These are phyloP conservation scores for Candida tunisiensis DNA, from an alignment of 1,139 yeast species.

Conservation along the genomic window DNA sequence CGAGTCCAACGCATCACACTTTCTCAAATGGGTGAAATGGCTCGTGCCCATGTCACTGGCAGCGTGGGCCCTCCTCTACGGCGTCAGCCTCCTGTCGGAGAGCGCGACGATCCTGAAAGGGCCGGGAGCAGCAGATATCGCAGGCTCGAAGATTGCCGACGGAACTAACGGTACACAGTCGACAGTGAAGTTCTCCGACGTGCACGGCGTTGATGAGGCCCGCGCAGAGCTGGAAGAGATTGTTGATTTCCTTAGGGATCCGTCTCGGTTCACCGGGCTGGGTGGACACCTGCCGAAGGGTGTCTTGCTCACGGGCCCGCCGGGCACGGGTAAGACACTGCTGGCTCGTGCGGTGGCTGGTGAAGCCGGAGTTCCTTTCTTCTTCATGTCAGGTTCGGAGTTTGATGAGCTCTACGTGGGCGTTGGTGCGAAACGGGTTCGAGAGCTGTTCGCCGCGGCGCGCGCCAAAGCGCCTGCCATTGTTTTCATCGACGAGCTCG, in stretches of 20 bases:
- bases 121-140: too few species aligned
- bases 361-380: conserved; percentile 97
- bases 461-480: conserved; percentile 94
- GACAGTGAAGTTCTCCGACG: conserved; percentile 80
- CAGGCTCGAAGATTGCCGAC: conserved; percentile 40
- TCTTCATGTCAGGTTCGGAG: conserved; percentile 97
- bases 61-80: conserved; percentile 41
- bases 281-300: conserved; percentile 98
- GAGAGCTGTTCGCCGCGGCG: conserved; percentile 88
- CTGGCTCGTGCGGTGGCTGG: conserved; percentile 98
- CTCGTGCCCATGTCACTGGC: conserved; percentile 58
- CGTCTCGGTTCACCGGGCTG: conserved; percentile 84
- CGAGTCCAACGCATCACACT: conserved; percentile 59
- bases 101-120: conserved; percentile 72
- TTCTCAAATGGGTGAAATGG: conserved; percentile 86
- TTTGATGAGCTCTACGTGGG: conserved; percentile 97
- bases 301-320: conserved; percentile 93
- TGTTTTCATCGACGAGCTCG: conserved; percentile 89
- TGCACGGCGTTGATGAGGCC: conserved; percentile 97
- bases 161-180: conserved; percentile 55
- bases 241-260: conserved; percentile 91
- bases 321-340: conserved; percentile 98
- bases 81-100: conserved; percentile 63
- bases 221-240: conserved; percentile 93
- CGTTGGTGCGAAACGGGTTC: conserved; percentile 95